phyloP scores from a whole-genome alignment of 371 early-diverging fungal genomes.

The Rhizopus microsporus region DNA sequence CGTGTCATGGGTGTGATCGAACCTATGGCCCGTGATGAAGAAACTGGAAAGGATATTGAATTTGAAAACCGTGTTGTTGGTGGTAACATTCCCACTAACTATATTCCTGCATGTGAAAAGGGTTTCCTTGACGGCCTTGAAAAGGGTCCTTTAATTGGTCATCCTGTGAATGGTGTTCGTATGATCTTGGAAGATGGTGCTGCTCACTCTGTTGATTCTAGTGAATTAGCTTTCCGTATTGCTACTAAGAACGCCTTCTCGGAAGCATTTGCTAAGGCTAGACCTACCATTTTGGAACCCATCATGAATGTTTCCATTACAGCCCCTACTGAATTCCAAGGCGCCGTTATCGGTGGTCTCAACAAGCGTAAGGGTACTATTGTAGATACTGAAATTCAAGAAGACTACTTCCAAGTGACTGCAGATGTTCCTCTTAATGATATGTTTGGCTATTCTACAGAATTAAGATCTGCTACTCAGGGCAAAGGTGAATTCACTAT shows the following conservation, averaged over 20 bases:
- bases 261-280: conserved; percentile 83
- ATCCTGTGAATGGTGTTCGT: conserved; percentile 85
- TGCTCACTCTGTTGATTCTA: conserved; percentile 95
- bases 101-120: conserved; percentile 95
- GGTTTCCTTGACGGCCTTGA: conserved; percentile 91
- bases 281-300: conserved; percentile 90
- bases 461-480: conserved; percentile 91
- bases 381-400: conserved; percentile 90
- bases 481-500: conserved; percentile 99
- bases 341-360: conserved; percentile 86
- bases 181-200: conserved; percentile 95
- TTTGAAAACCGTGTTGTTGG: conserved; percentile 86
- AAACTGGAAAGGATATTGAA: conserved; percentile 55
- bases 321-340: conserved; percentile 95
- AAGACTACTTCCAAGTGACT: conserved; percentile 85
- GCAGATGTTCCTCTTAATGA: conserved; percentile 93
- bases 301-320: conserved; percentile 95
- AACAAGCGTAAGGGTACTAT: conserved; percentile 98
- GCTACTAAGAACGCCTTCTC: conserved; percentile 89
- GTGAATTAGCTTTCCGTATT: conserved; percentile 95
- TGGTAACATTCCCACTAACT: conserved; percentile 93
- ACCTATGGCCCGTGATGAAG: conserved; percentile 69
- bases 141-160: conserved; percentile 93
- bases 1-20: conserved; percentile 92
- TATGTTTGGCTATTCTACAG: conserved; percentile 98